These are phyloP conservation scores for Solanum piurae DNA, from an alignment of 257 asterid genomes.

Conservation along the genomic window DNA sequence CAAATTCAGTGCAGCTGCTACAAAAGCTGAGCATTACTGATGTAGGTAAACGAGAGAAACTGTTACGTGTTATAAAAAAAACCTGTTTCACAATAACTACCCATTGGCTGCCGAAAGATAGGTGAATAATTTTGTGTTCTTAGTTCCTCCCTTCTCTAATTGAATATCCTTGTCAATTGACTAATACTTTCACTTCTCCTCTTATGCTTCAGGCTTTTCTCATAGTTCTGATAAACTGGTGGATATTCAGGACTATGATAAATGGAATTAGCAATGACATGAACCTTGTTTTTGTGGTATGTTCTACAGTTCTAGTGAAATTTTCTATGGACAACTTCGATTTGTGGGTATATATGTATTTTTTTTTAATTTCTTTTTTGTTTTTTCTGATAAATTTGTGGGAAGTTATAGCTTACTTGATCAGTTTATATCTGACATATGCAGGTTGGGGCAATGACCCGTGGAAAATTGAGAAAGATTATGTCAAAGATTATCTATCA, in stretches of 20 bases:
- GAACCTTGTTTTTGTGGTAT: constrained; percentile 81
- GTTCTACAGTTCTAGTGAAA: not conserved
- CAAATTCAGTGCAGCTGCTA: constrained; percentile 64
- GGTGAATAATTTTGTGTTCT: constrained; percentile 23
- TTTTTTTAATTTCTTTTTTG: too few species aligned
- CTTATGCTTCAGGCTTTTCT: constrained; percentile 53
- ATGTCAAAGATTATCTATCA: constrained; percentile 66
- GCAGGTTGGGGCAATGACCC: constrained; percentile 89
- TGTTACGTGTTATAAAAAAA: constrained; percentile 54
- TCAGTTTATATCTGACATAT: not conserved
- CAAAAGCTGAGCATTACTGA: constrained; percentile 66
- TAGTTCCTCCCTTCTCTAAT: not conserved
- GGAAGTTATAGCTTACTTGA: not conserved
- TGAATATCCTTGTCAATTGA: not conserved
- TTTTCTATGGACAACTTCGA: not conserved
- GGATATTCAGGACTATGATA: constrained; percentile 52
- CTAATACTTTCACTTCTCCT: not conserved
- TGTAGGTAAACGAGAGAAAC: constrained; percentile 57
- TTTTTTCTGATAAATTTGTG: not conserved
- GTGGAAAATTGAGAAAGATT: constrained; percentile 65
- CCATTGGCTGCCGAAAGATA: constrained; percentile 56
- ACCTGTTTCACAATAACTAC: constrained; percentile 75
- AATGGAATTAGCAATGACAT: constrained; percentile 33
- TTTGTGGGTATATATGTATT: not conserved
- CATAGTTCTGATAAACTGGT: constrained; percentile 78